Conservation (phyloP, 225 moss, liverwort and hornwort species). For the Thuidium tamariscinum region DNA sequence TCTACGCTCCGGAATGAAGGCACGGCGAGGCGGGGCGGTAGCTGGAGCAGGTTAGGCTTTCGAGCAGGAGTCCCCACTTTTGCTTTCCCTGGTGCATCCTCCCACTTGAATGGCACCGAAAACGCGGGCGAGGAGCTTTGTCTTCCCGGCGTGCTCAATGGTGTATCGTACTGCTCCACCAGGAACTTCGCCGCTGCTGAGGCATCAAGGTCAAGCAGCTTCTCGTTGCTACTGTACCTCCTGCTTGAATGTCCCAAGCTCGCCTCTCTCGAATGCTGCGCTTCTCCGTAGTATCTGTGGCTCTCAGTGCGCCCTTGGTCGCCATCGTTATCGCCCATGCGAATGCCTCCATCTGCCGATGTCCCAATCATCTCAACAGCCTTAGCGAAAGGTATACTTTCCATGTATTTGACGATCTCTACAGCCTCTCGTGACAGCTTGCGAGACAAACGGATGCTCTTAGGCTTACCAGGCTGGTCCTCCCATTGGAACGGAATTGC, state of each 20-base stretch:
- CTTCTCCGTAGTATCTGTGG: constrained; percentile 33
- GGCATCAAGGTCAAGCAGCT: constrained; percentile 54
- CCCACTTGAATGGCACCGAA: constrained; percentile 86
- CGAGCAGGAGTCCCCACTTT: constrained; percentile 15
- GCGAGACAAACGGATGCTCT: constrained; percentile 46
- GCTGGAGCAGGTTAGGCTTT: constrained; percentile 19
- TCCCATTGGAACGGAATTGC: constrained; percentile 67
- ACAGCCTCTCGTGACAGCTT: constrained; percentile 29
- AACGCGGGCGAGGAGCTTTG: constrained; percentile 23
- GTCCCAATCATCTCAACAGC: not conserved
- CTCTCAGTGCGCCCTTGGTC: constrained; percentile 13
- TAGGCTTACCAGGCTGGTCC: constrained; percentile 64
- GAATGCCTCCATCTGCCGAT: not conserved
- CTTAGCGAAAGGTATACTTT: not conserved
- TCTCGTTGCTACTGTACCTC: not conserved
- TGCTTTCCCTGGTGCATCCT: constrained; percentile 78
- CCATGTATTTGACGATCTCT: not conserved
- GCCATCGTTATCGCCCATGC: not conserved
- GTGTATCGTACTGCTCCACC: constrained; percentile 49
- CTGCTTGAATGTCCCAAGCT: constrained; percentile 34
- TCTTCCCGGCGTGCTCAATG: constrained; percentile 41
- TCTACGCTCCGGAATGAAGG: not conserved
- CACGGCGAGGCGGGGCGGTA: constrained; percentile 37
- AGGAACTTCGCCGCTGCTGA: constrained; percentile 76
- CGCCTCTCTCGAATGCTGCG: constrained; percentile 15